These are phyloP conservation scores for Zasmidium angulare DNA, from an alignment of 2,329 filamentous ascomycete species.

Conservation along the genomic window DNA sequence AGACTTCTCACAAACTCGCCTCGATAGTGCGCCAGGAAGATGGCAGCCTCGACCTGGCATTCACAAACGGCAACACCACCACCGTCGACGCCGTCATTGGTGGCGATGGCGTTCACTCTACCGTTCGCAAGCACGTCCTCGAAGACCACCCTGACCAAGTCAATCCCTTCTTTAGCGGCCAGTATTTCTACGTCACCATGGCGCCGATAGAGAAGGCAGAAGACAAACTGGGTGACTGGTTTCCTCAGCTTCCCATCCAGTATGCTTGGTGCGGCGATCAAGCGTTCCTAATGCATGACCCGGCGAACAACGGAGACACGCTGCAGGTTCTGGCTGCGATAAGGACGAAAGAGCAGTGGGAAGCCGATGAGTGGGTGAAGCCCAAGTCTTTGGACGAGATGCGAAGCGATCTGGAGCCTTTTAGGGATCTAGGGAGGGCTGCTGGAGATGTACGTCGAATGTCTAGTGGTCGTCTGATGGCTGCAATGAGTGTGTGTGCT, in stretches of 20 bases:
- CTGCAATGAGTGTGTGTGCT: too few relatives aligned
- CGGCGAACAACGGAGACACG: background rate
- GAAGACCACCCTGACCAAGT: constrained; percentile 42
- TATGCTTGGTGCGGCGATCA: background rate
- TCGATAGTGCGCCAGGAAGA: background rate
- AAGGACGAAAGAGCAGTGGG: background rate
- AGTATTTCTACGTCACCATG: constrained; percentile 61
- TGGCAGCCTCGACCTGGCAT: constrained; percentile 19
- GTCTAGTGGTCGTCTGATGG: too few relatives aligned
- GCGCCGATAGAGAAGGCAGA: constrained; percentile 53
- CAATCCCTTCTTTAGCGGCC: constrained; percentile 52
- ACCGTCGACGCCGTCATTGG: constrained; percentile 36
- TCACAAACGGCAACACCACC: constrained; percentile 41
- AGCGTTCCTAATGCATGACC: background rate
- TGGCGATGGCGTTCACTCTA: constrained; percentile 50
- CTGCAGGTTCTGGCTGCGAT: background rate
- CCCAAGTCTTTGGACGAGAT: background rate
- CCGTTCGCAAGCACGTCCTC: constrained; percentile 32
- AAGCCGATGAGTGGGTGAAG: background rate
- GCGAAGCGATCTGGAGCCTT: background rate
- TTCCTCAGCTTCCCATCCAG: background rate
- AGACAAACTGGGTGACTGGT: constrained; percentile 15
- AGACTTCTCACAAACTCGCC: background rate
- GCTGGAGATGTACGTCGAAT: background rate
- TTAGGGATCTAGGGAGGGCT: background rate